Evolutionary conservation across 345 rosid species (phyloP), one percentile per base, ranked within the genome.

Genomic region (Punica granatum): DNA sequence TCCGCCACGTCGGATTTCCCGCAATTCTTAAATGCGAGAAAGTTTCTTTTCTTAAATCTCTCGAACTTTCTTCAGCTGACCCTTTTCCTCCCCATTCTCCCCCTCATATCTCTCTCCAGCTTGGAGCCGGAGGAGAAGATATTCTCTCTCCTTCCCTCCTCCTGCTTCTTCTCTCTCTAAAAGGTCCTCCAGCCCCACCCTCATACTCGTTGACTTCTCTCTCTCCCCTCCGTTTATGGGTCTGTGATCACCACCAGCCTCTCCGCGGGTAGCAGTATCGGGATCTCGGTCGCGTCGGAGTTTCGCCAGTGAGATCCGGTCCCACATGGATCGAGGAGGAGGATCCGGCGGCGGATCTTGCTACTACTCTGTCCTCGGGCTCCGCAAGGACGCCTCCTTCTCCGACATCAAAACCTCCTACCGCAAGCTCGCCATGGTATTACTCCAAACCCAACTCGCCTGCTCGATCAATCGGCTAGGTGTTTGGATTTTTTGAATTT

Each of bases 401-500:
- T 84, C 92, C 53, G 98, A 92, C 66, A 66, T 92, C 23, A 91
- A 91, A 18, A 19, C 89, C 54, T 92, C 98, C 21, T 92, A 92
- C 63, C 92, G 96, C 26, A 88, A 88, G 66, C 97, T 92, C 36
- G 97, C 98, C 60, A 77, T 90, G 98, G 97, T 90, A 80, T 68
- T n/a, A 30, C 16, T 66, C 2, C 4, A 7, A 23, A n/a, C 23
- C 58, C 11, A n/a, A n/a, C 21, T 11, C 30, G 30, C 26, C 11
- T 51, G 58, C 51, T 46, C 51, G 51, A 46, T 46, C 51, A 51
- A 30, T 4, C 19, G 31, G 8, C 19, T 37, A 37, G 26, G 12
- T 23, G 16, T 54, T 30, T 3, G 12, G 30, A n/a, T n/a, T n/a
- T 13, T 9, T 5, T 9, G 13, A n/a, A 7, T n/a, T 14, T 34